These are phyloP conservation scores for Arthroderma sp. DNA, from an alignment of 2,329 filamentous ascomycete species.

Conservation along the genomic window DNA sequence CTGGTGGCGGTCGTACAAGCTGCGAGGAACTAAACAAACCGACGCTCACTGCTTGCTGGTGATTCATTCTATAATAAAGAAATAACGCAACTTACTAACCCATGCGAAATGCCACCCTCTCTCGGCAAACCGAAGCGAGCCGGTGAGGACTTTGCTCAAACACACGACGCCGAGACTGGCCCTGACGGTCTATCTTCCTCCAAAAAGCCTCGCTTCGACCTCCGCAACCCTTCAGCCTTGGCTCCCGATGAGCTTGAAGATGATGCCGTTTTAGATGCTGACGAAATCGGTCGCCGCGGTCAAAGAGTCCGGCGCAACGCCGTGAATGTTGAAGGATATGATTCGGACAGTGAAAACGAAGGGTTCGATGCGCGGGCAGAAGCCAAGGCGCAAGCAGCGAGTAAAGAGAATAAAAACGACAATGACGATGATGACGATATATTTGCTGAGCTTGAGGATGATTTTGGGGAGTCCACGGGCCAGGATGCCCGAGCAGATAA, in stretches of 20 bases:
- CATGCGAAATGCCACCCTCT: conserved; percentile 32
- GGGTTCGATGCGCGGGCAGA: conserved; percentile 67
- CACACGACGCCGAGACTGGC: conserved; percentile 35
- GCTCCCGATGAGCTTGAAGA: conserved; percentile 68
- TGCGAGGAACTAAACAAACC: too few species aligned
- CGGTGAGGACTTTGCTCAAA: conserved; percentile 64
- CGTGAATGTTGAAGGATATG: conserved; percentile 93
- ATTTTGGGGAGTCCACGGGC: conserved; percentile 29
- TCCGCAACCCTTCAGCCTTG: conserved; percentile 85
- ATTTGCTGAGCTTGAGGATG: conserved; percentile 61
- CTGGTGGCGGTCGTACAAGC: too few species aligned
- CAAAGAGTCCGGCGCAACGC: conserved; percentile 76
- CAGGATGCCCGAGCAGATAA: conserved; percentile 35
- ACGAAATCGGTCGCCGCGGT: conserved; percentile 69
- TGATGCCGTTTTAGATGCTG: conserved; percentile 62
- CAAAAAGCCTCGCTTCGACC: conserved; percentile 84
- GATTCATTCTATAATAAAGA: too few species aligned
- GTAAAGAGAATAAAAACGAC: conserved; percentile 25
- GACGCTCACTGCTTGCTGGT: too few species aligned
- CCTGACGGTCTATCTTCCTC: conserved; percentile 33
- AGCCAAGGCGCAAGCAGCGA: conserved; percentile 35
- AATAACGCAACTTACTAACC: too few species aligned
- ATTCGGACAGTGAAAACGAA: conserved; percentile 84
- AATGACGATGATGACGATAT: conserved; percentile 53
- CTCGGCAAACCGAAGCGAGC: conserved; percentile 70